Percentiles rank a stretch among this genome's conserved stretches.
Evolutionary conservation across 495 filamentous ascomycete species (phyloP).

Genomic region (Aspergillus sclerotioniger): DNA sequence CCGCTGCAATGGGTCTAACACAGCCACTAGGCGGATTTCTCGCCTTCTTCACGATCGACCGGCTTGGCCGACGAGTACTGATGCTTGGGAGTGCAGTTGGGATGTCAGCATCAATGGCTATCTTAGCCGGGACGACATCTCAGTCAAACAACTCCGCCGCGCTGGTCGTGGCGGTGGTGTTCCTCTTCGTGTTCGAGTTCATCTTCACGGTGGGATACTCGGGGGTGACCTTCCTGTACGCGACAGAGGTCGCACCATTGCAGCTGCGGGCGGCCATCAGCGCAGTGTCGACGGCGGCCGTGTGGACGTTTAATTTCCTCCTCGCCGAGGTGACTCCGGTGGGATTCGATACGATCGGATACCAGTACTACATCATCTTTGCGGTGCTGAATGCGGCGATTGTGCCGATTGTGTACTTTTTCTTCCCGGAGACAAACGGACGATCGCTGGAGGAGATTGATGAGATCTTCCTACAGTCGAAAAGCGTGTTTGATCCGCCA

Average conservation of each 20-base stretch:
- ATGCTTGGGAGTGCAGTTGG: conserved; percentile 55
- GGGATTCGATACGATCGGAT: conserved; percentile 45
- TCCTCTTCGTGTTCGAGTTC: conserved; percentile 41
- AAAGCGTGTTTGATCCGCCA: conserved; percentile 31
- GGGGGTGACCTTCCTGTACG: conserved; percentile 64
- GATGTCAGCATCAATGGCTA: conserved; percentile 61
- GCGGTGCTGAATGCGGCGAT: conserved; percentile 48
- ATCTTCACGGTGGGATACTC: conserved; percentile 58
- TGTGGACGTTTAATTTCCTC: conserved; percentile 59
- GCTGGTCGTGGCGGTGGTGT: conserved; percentile 40
- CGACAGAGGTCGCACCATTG: conserved; percentile 65
- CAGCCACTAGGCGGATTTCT: conserved; percentile 71
- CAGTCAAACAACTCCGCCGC: conserved; percentile 32
- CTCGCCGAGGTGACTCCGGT: conserved; percentile 46
- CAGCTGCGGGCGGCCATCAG: conserved; percentile 66
- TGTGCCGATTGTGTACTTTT: conserved; percentile 53
- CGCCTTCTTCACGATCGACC: conserved; percentile 76
- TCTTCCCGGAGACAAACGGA: conserved; percentile 55
- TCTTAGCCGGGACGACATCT: conserved; percentile 47
- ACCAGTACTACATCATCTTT: conserved; percentile 50
- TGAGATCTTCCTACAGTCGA: conserved; percentile 55
- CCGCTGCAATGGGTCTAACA: conserved; percentile 72
- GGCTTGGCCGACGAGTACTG: conserved; percentile 65
- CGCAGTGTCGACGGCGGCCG: conserved; percentile 61
- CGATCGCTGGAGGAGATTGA: conserved; percentile 77